Evolutionary conservation across 2,329 filamentous ascomycete species (phyloP).

Genomic region (Neopestalotiopsis sp.): DNA sequence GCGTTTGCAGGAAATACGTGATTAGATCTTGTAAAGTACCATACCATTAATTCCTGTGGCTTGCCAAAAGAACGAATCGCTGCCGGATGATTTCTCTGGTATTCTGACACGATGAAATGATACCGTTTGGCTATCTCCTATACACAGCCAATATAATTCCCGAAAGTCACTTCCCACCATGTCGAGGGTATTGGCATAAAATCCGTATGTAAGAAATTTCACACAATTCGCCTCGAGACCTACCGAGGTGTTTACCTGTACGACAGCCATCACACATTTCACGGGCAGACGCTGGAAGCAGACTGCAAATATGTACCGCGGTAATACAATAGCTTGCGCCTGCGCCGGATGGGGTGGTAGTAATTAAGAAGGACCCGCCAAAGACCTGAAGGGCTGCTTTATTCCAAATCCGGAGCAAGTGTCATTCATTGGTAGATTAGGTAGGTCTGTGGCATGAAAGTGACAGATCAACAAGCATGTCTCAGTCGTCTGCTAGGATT

Average conservation of each 20-base stretch:
- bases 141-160: too few relatives aligned
- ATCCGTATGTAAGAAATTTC: too few relatives aligned
- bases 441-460: neutral
- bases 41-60: too few relatives aligned
- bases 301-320: neutral
- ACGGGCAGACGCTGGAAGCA: neutral
- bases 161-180: too few relatives aligned
- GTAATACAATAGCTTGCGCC: neutral
- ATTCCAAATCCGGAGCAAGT: conserved; percentile 6
- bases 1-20: too few relatives aligned
- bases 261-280: neutral
- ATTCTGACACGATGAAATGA: too few relatives aligned
- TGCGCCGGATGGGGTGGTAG: neutral
- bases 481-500: neutral
- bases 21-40: too few relatives aligned
- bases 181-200: too few relatives aligned
- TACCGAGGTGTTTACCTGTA: neutral
- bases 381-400: neutral
- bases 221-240: neutral
- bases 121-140: too few relatives aligned
- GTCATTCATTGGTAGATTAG: neutral
- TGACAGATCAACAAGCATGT: neutral
- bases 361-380: neutral
- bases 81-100: too few relatives aligned
- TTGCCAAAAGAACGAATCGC: too few relatives aligned